Conservation (phyloP, 768 basidiomycete species). For the Trametes punicea region DNA sequence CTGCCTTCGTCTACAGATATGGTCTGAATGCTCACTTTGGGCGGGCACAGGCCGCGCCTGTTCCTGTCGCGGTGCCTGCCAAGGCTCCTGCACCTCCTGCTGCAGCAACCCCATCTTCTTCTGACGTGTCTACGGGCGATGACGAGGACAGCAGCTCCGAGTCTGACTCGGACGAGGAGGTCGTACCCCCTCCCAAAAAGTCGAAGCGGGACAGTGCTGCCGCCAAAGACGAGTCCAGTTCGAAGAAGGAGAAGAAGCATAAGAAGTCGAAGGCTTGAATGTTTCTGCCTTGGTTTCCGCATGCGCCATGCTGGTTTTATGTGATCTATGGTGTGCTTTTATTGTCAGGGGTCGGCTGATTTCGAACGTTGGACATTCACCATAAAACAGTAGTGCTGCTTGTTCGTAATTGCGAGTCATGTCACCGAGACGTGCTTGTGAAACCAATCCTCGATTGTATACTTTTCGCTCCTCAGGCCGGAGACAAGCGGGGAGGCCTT, state of each 20-base stretch:
- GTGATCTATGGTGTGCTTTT: background rate
- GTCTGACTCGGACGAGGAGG: conserved; percentile 34
- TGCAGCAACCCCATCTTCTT: conserved; percentile 5
- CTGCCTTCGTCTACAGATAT: background rate
- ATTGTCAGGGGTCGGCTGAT: background rate
- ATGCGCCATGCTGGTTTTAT: background rate
- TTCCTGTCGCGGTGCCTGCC: background rate
- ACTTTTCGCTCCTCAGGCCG: background rate
- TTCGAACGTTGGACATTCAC: background rate
- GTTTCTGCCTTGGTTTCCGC: no score
- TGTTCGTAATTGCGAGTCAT: conserved; percentile 2
- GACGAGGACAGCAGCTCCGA: conserved; percentile 35
- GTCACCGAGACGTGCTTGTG: background rate
- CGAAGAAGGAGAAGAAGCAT: conserved; percentile 43
- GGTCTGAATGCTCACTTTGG: background rate
- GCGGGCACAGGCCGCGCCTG: background rate
- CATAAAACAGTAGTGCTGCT: conserved; percentile 9
- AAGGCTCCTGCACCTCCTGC: background rate
- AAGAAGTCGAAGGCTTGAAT: conserved; percentile 35
- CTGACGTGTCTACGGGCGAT: conserved; percentile 25
- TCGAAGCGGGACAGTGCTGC: conserved; percentile 25
- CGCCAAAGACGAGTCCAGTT: conserved; percentile 22
- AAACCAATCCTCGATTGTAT: background rate
- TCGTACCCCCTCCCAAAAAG: conserved; percentile 27
- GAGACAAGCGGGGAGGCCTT: no score